Evolutionary conservation across 192 early-diverging fungal genomes (phyloP), one percentile per base, ranked within the genome.

Genomic region (Chytriomyces confervae): DNA sequence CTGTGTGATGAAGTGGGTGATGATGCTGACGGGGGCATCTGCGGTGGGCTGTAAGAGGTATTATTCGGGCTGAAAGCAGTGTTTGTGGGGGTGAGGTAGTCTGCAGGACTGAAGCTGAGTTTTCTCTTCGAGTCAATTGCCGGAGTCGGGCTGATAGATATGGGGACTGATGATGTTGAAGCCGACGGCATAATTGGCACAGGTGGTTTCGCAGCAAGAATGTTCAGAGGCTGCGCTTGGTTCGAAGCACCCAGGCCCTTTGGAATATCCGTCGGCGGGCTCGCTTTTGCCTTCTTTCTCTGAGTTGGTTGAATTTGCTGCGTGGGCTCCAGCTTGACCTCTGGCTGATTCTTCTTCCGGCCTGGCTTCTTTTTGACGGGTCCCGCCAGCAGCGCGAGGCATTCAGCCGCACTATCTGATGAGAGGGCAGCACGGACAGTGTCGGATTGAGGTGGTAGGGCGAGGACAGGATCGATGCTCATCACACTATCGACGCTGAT

Each of bases 41-140:
- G 48, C 46, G 81, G 78, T 6, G 85, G 74, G 44, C 66, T 77
- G 11, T 76, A 76, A 13, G 82, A 76, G 1, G 84, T 53, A 43
- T 68, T 50, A 48, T 29, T 76, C 18, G 81, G 80, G 2, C 80
- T 76, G 63, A 76, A 70, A 1, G 84, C 77, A n/a, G 84, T 77
- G 11, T 80, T 70, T 45, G 81, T 83, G 4, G 85, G 84, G 13
- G 75, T 79, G 43, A 81, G 69, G 18, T 83, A 81, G 36, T 69
- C 69, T 60, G 46, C 62, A 46, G 75, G 29, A 50, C 49, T 80
- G 23, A 74, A 60, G n/a, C 46, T 50, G 6, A 74, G 57, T 63
- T 74, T 74, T 16, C 72, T 20, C 27, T 36, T 61, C 36, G 72
- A 74, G n/a, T 60, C 45, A 9, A 74, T 74, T 23, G 72, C 53